Base-by-base conservation (phyloP, 1,284 basidiomycete species). In the Trichosporon sp. region DNA sequence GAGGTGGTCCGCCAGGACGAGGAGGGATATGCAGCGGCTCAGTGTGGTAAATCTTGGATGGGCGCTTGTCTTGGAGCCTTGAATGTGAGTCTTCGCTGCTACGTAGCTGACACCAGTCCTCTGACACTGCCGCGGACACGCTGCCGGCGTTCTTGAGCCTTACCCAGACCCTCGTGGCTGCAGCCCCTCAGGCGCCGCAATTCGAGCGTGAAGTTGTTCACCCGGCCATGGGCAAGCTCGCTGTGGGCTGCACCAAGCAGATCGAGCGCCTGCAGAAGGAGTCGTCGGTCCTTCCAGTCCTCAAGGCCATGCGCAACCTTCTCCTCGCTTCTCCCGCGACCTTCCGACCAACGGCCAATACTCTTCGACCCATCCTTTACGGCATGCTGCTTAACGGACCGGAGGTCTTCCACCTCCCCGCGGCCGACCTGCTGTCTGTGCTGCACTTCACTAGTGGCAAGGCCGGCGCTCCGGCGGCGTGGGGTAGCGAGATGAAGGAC, bases 151-250 rank as follows among this genome's bases (percentile, higher is more conserved):
- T 75, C 65, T 64, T 81, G 12, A 58, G 58, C 0, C 70, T 83
- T 7, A 66, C 77, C 8, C 67, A 68, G 3, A 73, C 74, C 0
- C 68, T 82, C 7, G 70, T 83, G 8, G 23, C 72, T 1, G 66
- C 72, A 18, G 69, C 77, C 0, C 70, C 77, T 0, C 68, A 74
- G 27, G 80, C 77, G 31, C 81, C 81, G 0, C 73, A 77, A 3
- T 82, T 82, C 67, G 79, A 81, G 70, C 70, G 81, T 29, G 80
- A 82, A 65, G 74, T 75, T 1, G 72, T 80, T 29, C 76, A 78
- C 38, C 81, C 81, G 9, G 72, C 79, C 21, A 78, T 81, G 73
- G 79, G 78, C 62, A 83, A 81, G 72, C 69, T 80, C 15, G 74
- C 78, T 9, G 75, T 79, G 1, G 75, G 76, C 1, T 58, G 80